Base-by-base conservation (phyloP, 768 basidiomycete genomes). In the Brasilioporus rufonigricans region DNA sequence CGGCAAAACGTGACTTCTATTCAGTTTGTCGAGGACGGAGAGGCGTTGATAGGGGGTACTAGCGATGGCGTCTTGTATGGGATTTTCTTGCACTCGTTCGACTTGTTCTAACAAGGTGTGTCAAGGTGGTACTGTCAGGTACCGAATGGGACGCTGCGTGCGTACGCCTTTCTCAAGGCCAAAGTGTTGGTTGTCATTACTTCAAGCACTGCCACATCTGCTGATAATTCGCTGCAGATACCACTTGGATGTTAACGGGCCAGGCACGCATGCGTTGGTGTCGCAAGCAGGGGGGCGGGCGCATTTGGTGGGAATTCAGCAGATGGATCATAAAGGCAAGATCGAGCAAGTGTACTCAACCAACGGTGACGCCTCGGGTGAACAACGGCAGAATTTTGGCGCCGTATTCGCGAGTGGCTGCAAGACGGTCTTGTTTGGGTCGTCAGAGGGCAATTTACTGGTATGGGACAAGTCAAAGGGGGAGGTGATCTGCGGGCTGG, bases 121-220 rank as follows among this genome's bases (percentile, higher is more conserved):
- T 32, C 44, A 53, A 87, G 85, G 57, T 87, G 87, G 86, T 78
- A 83, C 64, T 86, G 82, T 60, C 81, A 83, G 62, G 72, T 88
- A 55, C 84, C 84, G 0, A 85, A 86, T 58, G 86, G 86, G 26
- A 86, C 80, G 13, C 70, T 85, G 43, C 79, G 81, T 5, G 84
- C 81, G 12, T 81, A 81, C 53, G 73, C 79, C 7, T 85, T 86
- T 61, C 72, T 87, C 56, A 75, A 80, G 66, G 71, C 78, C 41
- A 79, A 76, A 68, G 80, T 88, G 86, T 85, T 59, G 58, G 82
- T 71, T 10, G 7, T 21, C 8, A 1, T 7, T 38, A 12, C 33
- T n/a, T 24, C 16, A 21, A 27, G 36, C 18, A 18, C 31, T 18
- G 18, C 14, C 4, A 18, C 32, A 36, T 36, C 3, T 4, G 35